These are phyloP conservation scores for Saussurea involucrata DNA, from an alignment of 129 eudicot species.

Conservation along the genomic window DNA sequence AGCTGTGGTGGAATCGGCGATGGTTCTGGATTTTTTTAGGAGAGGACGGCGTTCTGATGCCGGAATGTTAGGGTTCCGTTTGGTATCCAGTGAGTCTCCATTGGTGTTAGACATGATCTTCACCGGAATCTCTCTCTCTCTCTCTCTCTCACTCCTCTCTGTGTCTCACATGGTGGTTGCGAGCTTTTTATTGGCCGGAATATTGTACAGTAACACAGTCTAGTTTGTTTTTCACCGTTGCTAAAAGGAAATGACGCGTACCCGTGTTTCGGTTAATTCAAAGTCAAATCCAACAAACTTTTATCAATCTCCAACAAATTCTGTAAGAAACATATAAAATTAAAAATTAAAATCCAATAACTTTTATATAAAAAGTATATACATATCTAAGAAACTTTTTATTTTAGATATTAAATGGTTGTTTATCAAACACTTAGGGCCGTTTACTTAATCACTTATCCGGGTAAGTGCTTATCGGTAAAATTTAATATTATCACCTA, in stretches of 20 bases:
- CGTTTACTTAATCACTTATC: no score
- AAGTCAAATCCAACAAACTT: no score
- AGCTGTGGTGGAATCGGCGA: conserved; percentile 37
- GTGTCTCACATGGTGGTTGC: neutral
- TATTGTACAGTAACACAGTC: neutral
- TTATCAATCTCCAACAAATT: no score
- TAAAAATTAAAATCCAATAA: no score
- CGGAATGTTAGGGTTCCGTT: conserved; percentile 29
- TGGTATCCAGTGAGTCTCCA: conserved; percentile 18
- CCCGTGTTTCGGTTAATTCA: neutral
- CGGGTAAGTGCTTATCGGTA: no score
- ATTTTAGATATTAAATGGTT: no score
- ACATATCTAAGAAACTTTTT: no score
- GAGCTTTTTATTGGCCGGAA: conserved; percentile 2
- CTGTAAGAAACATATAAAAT: no score
- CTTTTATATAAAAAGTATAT: no score
- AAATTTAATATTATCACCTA: no score
- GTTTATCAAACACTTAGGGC: no score
- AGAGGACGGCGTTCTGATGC: conserved; percentile 59
- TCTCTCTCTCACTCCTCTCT: neutral
- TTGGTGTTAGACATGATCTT: conserved; percentile 34
- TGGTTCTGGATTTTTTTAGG: conserved; percentile 58
- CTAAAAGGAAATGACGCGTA: neutral
- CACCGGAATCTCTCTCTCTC: conserved; percentile 4
- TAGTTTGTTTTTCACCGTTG: conserved; percentile 18